A percentile compares a stretch with the other conserved stretches of the same genome.
phyloP scores from a whole-genome alignment of 331 rosid genomes.

The Malus hybrid region DNA sequence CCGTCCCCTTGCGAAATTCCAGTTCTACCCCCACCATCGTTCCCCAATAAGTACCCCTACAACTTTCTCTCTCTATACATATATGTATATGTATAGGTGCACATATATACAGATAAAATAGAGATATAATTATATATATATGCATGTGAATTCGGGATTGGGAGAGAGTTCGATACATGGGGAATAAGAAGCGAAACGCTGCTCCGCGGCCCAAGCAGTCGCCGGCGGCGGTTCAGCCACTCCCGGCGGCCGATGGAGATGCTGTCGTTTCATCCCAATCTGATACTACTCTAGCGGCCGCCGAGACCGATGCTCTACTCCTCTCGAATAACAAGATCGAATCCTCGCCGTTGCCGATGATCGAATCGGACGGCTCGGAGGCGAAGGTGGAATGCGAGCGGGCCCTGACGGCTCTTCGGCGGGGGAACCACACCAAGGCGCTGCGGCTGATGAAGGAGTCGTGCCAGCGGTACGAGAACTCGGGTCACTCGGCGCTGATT shows the following conservation, averaged over 20 bases:
- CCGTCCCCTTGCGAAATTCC: constrained; percentile 11
- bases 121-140: constrained; percentile 12
- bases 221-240: constrained; percentile 35
- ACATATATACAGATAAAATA: not conserved
- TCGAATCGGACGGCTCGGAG: constrained; percentile 45
- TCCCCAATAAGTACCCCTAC: constrained; percentile 20
- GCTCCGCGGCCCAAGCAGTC: constrained; percentile 57
- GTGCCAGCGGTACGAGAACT: constrained; percentile 45
- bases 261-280: constrained; percentile 11
- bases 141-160: constrained; percentile 67
- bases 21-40: constrained; percentile 1
- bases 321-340: constrained; percentile 36
- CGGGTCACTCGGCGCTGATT: constrained; percentile 48
- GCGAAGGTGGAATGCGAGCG: constrained; percentile 82
- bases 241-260: constrained; percentile 36
- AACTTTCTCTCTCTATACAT: not conserved
- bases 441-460: constrained; percentile 77
- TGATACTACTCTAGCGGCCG: constrained; percentile 11
- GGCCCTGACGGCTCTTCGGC: constrained; percentile 73
- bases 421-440: constrained; percentile 87
- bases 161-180: constrained; percentile 45
- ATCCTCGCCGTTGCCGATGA: constrained; percentile 9
- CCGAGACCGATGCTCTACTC: constrained; percentile 18
- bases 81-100: not conserved
- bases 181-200: constrained; percentile 67